A percentile compares a stretch with the other conserved stretches of the same genome.
These are phyloP conservation scores for Mortierella sp. DNA, from an alignment of 371 early-diverging fungal genomes.

Conservation along the genomic window DNA sequence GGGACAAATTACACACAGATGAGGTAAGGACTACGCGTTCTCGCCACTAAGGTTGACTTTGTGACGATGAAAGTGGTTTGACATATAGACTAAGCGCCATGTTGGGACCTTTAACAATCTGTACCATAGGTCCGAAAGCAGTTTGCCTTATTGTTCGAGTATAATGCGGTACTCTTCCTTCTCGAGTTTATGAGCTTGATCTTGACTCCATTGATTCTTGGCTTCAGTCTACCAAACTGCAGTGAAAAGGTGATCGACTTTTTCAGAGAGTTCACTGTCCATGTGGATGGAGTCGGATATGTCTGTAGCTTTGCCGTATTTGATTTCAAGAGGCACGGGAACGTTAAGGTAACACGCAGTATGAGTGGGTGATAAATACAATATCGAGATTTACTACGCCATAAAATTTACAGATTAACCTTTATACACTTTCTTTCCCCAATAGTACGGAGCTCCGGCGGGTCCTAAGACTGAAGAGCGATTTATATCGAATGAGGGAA, in stretches of 20 bases:
- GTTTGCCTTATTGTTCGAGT: slow-evolving; percentile 85
- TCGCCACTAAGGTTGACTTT: neutral
- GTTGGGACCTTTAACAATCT: neutral
- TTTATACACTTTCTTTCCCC: neutral
- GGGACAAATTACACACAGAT: slow-evolving; percentile 85
- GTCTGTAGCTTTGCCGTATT: slow-evolving; percentile 98
- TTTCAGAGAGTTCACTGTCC: slow-evolving; percentile 93
- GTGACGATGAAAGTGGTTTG: neutral
- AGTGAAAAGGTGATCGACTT: slow-evolving; percentile 90
- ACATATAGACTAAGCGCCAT: neutral
- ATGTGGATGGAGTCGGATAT: slow-evolving; percentile 91
- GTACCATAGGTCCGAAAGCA: slow-evolving; percentile 77
- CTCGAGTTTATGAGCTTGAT: slow-evolving; percentile 88
- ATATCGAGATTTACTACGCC: neutral
- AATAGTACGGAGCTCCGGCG: slow-evolving; percentile 80
- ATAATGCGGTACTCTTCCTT: slow-evolving; percentile 82
- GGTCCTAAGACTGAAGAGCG: slow-evolving; percentile 67
- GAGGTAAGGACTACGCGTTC: slow-evolving; percentile 59
- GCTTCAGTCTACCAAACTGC: slow-evolving; percentile 83
- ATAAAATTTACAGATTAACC: neutral
- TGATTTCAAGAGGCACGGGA: slow-evolving; percentile 88
- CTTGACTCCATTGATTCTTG: slow-evolving; percentile 89
- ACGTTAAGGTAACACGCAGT: slow-evolving; percentile 66
- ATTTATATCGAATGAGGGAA: slow-evolving; percentile 86
- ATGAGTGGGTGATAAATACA: neutral